Conservation (phyloP, 148 eudicot species). For the Chenopodium formosanum region DNA sequence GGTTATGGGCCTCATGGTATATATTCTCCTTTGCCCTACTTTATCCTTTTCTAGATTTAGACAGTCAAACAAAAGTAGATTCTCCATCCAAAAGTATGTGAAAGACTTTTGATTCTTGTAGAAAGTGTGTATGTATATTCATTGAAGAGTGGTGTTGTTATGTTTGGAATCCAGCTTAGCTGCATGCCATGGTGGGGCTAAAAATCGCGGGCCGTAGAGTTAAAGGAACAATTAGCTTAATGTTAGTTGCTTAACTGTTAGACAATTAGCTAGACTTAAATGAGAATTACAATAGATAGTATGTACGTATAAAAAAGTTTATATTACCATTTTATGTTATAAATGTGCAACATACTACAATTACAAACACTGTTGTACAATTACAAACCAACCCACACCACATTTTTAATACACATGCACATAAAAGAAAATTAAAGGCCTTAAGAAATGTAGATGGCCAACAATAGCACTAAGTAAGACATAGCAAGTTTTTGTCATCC, state of each 20-base stretch:
- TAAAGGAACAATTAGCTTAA: not conserved
- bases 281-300: not conserved
- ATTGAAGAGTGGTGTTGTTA: not conserved
- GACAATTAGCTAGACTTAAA: not conserved
- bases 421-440: not conserved
- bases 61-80: not conserved
- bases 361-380: not conserved
- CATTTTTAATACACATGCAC: not conserved
- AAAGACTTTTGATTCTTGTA: not conserved
- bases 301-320: not conserved
- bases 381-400: not conserved
- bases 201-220: not conserved
- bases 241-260: not conserved
- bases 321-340: not conserved
- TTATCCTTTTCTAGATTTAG: not conserved
- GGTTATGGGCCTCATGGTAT: not conserved
- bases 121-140: not conserved
- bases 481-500: not conserved
- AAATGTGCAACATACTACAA: not conserved
- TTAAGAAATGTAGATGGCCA: not conserved
- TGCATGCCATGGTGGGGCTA: not conserved
- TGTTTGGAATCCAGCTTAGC: not conserved
- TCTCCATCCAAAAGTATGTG: not conserved
- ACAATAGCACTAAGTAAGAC: slow-evolving; percentile 5
- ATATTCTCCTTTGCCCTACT: not conserved